Conservation (phyloP, 2,329 filamentous ascomycete species). For the Ceratocystis variospora region DNA sequence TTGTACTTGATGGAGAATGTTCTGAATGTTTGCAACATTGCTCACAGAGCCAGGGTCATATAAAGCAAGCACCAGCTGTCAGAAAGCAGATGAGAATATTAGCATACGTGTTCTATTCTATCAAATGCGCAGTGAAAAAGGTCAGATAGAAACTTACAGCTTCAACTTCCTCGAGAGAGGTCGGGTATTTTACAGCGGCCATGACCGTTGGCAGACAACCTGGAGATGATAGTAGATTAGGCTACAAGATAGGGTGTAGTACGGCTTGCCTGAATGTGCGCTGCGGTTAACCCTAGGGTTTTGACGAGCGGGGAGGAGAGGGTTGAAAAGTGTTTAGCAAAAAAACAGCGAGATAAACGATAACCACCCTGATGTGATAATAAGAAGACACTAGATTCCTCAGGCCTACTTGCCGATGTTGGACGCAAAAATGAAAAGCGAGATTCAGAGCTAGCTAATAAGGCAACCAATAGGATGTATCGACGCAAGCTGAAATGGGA, state of each 20-base stretch:
- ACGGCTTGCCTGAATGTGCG: neutral
- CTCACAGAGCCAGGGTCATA: slow-evolving; percentile 40
- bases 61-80: slow-evolving; percentile 37
- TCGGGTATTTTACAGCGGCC: slow-evolving; percentile 11
- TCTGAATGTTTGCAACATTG: slow-evolving; percentile 44
- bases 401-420: neutral
- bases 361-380: no score
- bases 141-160: slow-evolving; percentile 10
- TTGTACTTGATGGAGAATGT: slow-evolving; percentile 65
- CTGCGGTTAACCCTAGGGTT: neutral
- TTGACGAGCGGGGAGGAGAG: neutral
- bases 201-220: neutral
- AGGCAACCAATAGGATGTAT: neutral
- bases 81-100: neutral
- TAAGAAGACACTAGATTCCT: no score
- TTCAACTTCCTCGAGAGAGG: slow-evolving; percentile 19
- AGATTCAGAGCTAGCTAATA: neutral
- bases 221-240: neutral
- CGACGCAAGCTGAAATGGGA: neutral
- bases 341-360: neutral
- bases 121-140: neutral
- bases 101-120: neutral
- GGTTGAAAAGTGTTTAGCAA: neutral
- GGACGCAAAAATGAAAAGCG: neutral
- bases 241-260: neutral